Conservation (phyloP, 805 yeast genomes). For the Suhomyces pyralidae region DNA sequence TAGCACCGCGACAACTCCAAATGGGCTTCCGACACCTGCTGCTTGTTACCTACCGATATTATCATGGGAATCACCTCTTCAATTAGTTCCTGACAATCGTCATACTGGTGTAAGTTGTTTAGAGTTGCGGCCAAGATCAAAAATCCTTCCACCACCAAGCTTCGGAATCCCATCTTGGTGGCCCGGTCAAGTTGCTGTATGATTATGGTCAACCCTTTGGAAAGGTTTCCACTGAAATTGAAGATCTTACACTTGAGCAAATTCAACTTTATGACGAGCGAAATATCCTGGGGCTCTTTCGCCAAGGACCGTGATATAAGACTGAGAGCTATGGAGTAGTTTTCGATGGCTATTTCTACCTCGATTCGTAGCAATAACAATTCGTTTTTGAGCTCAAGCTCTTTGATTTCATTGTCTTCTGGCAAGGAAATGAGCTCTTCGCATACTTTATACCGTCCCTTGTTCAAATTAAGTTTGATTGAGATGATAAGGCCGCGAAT, state of each 20-base stretch:
- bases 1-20: constrained; percentile 30
- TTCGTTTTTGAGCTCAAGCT: constrained; percentile 29
- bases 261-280: constrained; percentile 41
- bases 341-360: constrained; percentile 30
- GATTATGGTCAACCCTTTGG: constrained; percentile 49
- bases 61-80: constrained; percentile 41
- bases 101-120: constrained; percentile 34
- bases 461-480: constrained; percentile 34
- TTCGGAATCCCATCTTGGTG: constrained; percentile 42
- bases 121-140: constrained; percentile 46
- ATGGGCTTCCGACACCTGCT: constrained; percentile 33
- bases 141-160: constrained; percentile 46
- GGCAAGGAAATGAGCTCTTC: constrained; percentile 31
- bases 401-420: constrained; percentile 27
- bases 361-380: constrained; percentile 24
- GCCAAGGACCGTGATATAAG: constrained; percentile 15
- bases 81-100: constrained; percentile 45
- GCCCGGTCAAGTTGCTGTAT: constrained; percentile 50
- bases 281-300: constrained; percentile 35
- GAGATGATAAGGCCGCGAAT: constrained; percentile 39
- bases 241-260: constrained; percentile 47
- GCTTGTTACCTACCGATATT: constrained; percentile 37
- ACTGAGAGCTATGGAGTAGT: constrained; percentile 26
- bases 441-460: constrained; percentile 35
- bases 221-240: constrained; percentile 40